These are phyloP conservation scores for Ogataea pini DNA, from an alignment of 805 yeast species.

Conservation along the genomic window DNA sequence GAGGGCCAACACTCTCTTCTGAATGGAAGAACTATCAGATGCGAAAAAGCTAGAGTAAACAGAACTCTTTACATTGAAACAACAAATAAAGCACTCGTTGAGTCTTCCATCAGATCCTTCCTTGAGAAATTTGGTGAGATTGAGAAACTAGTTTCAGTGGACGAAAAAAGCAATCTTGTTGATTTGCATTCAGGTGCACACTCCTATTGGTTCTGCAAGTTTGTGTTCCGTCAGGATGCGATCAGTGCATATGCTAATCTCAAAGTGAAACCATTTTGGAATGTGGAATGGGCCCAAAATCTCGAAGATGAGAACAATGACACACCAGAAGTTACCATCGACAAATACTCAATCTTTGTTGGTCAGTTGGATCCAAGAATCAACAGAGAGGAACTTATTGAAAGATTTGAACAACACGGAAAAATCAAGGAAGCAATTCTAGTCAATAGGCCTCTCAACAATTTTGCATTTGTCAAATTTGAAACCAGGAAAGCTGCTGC, in stretches of 20 bases:
- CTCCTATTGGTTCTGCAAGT: conserved; percentile 68
- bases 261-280: conserved; percentile 53
- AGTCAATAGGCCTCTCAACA: conserved; percentile 49
- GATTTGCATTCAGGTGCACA: conserved; percentile 20
- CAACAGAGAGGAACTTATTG: conserved; percentile 53
- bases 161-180: conserved; percentile 33
- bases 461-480: conserved; percentile 75
- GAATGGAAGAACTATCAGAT: conserved; percentile 76
- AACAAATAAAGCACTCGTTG: conserved; percentile 27
- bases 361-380: conserved; percentile 66
- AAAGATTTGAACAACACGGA: conserved; percentile 71
- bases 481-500: conserved; percentile 74
- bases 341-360: conserved; percentile 72
- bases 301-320: conserved; percentile 50
- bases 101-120: conserved; percentile 38
- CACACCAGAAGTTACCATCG: conserved; percentile 50
- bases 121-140: conserved; percentile 68
- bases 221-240: conserved; percentile 83
- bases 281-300: conserved; percentile 86
- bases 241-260: conserved; percentile 77
- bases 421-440: conserved; percentile 56
- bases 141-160: conserved; percentile 58
- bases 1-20: conserved; percentile 68
- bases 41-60: conserved; percentile 91
- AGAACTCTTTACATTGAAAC: conserved; percentile 70